Conservation (phyloP, 2,329 filamentous ascomycete species). For the Acrocalymma vagum region DNA sequence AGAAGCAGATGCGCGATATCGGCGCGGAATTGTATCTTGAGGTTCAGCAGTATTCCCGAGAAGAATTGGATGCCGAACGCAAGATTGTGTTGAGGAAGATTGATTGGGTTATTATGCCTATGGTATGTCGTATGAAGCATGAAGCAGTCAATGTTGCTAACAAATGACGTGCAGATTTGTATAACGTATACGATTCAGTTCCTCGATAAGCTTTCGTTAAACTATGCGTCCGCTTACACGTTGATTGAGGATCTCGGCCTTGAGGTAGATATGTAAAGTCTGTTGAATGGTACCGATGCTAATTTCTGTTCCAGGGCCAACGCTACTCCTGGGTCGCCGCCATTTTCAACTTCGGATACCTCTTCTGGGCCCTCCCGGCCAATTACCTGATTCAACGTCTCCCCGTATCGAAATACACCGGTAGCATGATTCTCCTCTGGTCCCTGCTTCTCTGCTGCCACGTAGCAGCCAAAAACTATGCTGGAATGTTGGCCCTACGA, state of each 20-base stretch:
- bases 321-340: slow-evolving; percentile 54
- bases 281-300: too few relatives aligned
- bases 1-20: slow-evolving; percentile 53
- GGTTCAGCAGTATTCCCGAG: slow-evolving; percentile 51
- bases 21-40: slow-evolving; percentile 56
- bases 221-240: slow-evolving; percentile 50
- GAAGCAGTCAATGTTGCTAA: too few relatives aligned
- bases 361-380: slow-evolving; percentile 52
- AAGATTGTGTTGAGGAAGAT: slow-evolving; percentile 53
- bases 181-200: slow-evolving; percentile 59
- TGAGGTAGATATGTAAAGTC: too few relatives aligned
- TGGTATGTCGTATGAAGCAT: slow-evolving; percentile 40
- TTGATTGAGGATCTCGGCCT: slow-evolving; percentile 46
- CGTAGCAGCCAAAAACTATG: slow-evolving; percentile 47
- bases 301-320: slow-evolving; percentile 44
- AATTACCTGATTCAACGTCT: slow-evolving; percentile 49
- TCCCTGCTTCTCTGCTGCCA: slow-evolving; percentile 55
- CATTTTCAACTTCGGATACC: slow-evolving; percentile 55
- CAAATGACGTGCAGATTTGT: slow-evolving; percentile 36
- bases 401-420: slow-evolving; percentile 47
- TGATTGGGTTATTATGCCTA: slow-evolving; percentile 58
- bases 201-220: slow-evolving; percentile 53
- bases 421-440: slow-evolving; percentile 53
- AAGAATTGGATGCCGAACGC: slow-evolving; percentile 55
- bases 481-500: slow-evolving; percentile 42